These are phyloP conservation scores for Ustulina deusta DNA, from an alignment of 2,329 filamentous ascomycete genomes.

Conservation along the genomic window DNA sequence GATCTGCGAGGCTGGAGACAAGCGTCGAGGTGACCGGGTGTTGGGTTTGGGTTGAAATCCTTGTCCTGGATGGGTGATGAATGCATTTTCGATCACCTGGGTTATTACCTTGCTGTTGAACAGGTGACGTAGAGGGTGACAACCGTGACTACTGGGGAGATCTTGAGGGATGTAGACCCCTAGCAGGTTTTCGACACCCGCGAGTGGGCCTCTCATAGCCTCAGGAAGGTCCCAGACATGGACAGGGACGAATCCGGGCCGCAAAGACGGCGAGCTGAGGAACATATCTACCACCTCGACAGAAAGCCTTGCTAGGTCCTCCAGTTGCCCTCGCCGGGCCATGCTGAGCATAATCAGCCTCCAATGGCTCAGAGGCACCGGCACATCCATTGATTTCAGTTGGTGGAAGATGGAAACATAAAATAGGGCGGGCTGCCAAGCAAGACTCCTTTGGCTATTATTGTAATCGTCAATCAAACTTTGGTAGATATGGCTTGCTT, in stretches of 20 bases:
- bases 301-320: slow-evolving; percentile 60
- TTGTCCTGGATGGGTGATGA: slow-evolving; percentile 53
- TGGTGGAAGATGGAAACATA: slow-evolving; percentile 53
- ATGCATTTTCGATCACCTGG: slow-evolving; percentile 60
- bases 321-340: slow-evolving; percentile 57
- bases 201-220: slow-evolving; percentile 48
- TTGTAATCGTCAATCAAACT: slow-evolving; percentile 46
- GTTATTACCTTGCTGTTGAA: slow-evolving; percentile 58
- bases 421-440: slow-evolving; percentile 45
- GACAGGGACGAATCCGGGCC: slow-evolving; percentile 56
- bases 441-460: slow-evolving; percentile 30
- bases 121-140: slow-evolving; percentile 62
- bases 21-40: slow-evolving; percentile 21
- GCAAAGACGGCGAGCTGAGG: slow-evolving; percentile 50
- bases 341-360: slow-evolving; percentile 59
- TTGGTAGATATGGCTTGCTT: slow-evolving; percentile 49
- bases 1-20: slow-evolving; percentile 46
- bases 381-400: slow-evolving; percentile 55
- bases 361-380: slow-evolving; percentile 58
- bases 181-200: slow-evolving; percentile 50
- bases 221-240: slow-evolving; percentile 59
- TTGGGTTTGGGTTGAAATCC: slow-evolving; percentile 18
- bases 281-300: slow-evolving; percentile 57
- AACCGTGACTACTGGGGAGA: slow-evolving; percentile 55
- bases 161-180: slow-evolving; percentile 57